Evolutionary conservation across 108 stramenopile genomes (phyloP), one percentile per base, ranked within the genome.

Genomic region (Nannochloropsis oceanica): DNA sequence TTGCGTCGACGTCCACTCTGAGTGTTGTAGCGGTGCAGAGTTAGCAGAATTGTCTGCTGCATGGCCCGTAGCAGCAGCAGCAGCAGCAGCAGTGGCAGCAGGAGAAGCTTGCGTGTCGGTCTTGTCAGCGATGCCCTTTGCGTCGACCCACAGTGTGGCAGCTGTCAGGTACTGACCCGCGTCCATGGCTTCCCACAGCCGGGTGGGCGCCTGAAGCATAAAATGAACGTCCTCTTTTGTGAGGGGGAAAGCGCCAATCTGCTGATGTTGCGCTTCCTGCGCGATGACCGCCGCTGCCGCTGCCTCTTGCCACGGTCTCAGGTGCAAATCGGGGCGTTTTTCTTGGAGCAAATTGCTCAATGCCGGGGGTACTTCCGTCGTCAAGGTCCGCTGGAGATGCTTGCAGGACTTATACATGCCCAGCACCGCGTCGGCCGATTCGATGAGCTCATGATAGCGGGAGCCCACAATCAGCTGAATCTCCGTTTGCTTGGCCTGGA

Each of bases 381-480:
- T 9, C 80, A 81, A 27, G n/a, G 13, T 81, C 8, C 26, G 80
- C 80, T 25, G 26, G 25, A 81, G 13, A 11, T 81, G n/a, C n/a
- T 26, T 11, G 20, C 25, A 25, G 80, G 25, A 26, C 26, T 84
- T 26, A 27, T 26, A 44, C 85, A 86, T 86, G 42, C 13, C 27
- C n/a, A 44, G 20, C 25, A 86, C 81, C 20, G n/a, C 20, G 82
- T 86, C 85, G 50, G 85, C 85, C 34, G 81, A 82, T 42, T 86
- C 79, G 82, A 86, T 86, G 26, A 86, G 27, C 22, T 86, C 81
- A 44, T 84, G 86, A 42, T 87, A 87, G 20, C 79, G 50, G 26
- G 83, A 84, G 14, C 86, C 86, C 43, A 87, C 86, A 46, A 87
- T 87, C 24, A 34, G 42, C 42, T 82, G 86, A 20, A 87, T 42